Percentiles rank a stretch among this genome's conserved stretches.
Conservation (phyloP, 176 grass and related monocot species). For the Thinopyrum elongatum region DNA sequence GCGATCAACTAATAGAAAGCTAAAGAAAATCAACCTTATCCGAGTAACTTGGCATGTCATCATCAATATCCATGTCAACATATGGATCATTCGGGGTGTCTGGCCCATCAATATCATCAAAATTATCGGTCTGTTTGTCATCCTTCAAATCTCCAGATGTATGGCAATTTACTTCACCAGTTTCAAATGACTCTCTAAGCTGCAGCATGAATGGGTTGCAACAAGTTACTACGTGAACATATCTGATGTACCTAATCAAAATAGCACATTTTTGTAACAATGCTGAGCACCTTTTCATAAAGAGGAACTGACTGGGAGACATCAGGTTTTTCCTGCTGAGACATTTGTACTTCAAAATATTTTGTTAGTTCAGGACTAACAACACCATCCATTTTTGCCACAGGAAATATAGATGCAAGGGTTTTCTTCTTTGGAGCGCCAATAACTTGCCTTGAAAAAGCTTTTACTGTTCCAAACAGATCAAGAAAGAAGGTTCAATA, state of each 20-base stretch:
- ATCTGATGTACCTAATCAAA: not conserved
- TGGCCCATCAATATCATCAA: constrained; percentile 34
- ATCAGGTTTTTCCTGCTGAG: constrained; percentile 51
- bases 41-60: constrained; percentile 38
- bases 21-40: constrained; percentile 44
- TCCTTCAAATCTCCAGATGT: constrained; percentile 44
- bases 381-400: constrained; percentile 68
- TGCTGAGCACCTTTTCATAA: constrained; percentile 66
- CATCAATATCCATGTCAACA: constrained; percentile 40
- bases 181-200: constrained; percentile 75
- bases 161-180: constrained; percentile 45
- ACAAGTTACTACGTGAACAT: not conserved
- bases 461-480: constrained; percentile 64
- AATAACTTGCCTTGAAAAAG: constrained; percentile 44
- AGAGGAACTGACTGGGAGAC: constrained; percentile 54
- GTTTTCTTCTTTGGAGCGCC: constrained; percentile 40
- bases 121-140: constrained; percentile 50
- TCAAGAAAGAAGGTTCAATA: constrained; percentile 34
- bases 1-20: not conserved
- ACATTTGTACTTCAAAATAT: constrained; percentile 53
- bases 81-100: constrained; percentile 38
- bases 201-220: constrained; percentile 33
- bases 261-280: not conserved
- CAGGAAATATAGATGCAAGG: constrained; percentile 64
- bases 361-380: constrained; percentile 42